Conservation (phyloP, 2,329 filamentous ascomycete genomes). For the Talaromyces piceae region DNA sequence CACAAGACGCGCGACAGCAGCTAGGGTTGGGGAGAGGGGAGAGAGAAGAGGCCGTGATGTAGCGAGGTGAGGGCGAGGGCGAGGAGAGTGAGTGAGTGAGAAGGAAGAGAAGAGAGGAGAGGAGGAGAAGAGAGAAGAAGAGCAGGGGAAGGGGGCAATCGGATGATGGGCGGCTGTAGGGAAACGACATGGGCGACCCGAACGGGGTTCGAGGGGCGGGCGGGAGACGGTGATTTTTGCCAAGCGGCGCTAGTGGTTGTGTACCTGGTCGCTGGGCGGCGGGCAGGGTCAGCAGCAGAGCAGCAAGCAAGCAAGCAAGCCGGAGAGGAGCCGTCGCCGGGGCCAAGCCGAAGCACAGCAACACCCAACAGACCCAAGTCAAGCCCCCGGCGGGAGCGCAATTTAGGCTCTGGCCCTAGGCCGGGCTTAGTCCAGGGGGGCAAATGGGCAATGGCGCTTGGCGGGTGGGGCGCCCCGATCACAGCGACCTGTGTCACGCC, state of each 20-base stretch:
- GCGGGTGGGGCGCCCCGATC: neutral
- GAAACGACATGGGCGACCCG: conserved; percentile 12
- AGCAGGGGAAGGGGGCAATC: conserved; percentile 9
- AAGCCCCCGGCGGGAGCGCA: neutral
- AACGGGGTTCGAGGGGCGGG: conserved; percentile 25
- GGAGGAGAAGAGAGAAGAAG: conserved; percentile 9
- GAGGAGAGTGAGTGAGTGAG: conserved; percentile 4
- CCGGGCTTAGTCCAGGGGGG: neutral
- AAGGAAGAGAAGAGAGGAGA: conserved; percentile 8
- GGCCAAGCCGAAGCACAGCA: no score
- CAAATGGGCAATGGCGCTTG: neutral
- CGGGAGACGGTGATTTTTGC: conserved; percentile 24
- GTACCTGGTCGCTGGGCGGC: conserved; percentile 17
- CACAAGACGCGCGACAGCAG: neutral
- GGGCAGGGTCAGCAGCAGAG: conserved; percentile 20
- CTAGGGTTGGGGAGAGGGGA: conserved; percentile 1
- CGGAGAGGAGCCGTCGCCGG: neutral
- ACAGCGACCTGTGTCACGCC: neutral
- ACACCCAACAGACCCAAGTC: no score
- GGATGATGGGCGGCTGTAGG: neutral
- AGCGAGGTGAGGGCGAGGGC: conserved; percentile 5
- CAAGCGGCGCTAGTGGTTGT: conserved; percentile 30
- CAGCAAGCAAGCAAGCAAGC: neutral
- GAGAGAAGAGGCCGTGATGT: neutral
- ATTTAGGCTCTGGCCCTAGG: neutral